phyloP scores from a whole-genome alignment of 169 alveolate species.

The Cryptosporidium canis region DNA sequence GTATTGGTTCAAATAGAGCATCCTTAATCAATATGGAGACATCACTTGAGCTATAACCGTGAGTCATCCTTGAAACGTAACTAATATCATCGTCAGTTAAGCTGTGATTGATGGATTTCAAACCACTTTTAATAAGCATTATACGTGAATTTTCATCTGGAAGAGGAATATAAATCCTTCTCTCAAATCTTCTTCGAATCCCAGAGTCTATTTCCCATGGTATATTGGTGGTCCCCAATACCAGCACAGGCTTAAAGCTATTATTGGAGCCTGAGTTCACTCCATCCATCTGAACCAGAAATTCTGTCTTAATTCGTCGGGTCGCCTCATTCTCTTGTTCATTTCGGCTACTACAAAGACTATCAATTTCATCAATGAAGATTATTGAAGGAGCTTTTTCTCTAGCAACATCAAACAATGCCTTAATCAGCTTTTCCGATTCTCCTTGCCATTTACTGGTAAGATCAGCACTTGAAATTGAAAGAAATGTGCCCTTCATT shows the following conservation, averaged over 20 bases:
- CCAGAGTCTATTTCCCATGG: conserved; percentile 99
- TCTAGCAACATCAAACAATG: conserved; percentile 95
- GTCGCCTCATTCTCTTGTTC: conserved; percentile 98
- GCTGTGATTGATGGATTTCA: conserved; percentile 78
- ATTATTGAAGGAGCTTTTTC: conserved; percentile 95
- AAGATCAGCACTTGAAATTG: conserved; percentile 96
- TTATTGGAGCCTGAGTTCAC: conserved; percentile 82
- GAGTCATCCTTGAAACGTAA: conserved; percentile 81
- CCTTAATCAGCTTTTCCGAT: conserved; percentile 93
- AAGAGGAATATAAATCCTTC: conserved; percentile 97
- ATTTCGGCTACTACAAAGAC: conserved; percentile 91
- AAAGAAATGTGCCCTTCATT: conserved; percentile 92
- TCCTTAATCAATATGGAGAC: conserved; percentile 88
- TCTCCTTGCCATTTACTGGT: conserved; percentile 99
- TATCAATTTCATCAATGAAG: conserved; percentile 98
- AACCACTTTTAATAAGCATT: conserved; percentile 82
- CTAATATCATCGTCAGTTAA: conserved; percentile 84
- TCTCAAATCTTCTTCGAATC: conserved; percentile 96
- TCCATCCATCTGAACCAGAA: conserved; percentile 98
- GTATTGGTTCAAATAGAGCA: conserved; percentile 91
- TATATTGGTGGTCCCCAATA: conserved; percentile 91
- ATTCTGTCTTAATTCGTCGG: conserved; percentile 98
- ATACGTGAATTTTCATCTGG: conserved; percentile 95
- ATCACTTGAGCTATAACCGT: conserved; percentile 92
- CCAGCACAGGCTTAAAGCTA: conserved; percentile 88